Conservation (phyloP, 2,329 filamentous ascomycete genomes). For the Parastagonospora nodorum region DNA sequence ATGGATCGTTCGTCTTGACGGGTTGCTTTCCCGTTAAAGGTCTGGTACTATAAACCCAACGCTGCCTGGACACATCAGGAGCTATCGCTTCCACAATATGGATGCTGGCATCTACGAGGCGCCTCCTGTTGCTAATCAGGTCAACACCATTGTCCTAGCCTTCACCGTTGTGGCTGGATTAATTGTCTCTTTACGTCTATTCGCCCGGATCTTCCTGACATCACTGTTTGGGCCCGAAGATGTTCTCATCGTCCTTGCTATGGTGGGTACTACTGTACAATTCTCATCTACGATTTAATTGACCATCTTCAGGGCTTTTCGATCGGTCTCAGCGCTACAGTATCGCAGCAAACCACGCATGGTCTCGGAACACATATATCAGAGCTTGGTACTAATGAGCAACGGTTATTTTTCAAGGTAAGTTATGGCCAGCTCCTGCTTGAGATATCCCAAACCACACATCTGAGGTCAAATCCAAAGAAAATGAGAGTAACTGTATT, state of each 20-base stretch:
- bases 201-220: conserved; percentile 33
- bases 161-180: conserved; percentile 39
- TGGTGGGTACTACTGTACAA: conserved; percentile 25
- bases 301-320: conserved; percentile 25
- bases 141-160: conserved; percentile 35
- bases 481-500: conserved; percentile 5
- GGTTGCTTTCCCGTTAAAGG: conserved; percentile 1
- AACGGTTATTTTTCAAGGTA: conserved; percentile 16
- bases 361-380: conserved; percentile 34
- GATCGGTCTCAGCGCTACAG: conserved; percentile 33
- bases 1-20: too few relatives aligned
- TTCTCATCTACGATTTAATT: neutral
- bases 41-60: neutral
- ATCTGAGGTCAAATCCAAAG: too few relatives aligned
- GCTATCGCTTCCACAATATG: conserved; percentile 7
- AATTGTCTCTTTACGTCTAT: conserved; percentile 37
- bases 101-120: conserved; percentile 13
- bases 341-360: conserved; percentile 36
- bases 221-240: conserved; percentile 36
- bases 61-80: neutral
- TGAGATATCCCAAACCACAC: neutral
- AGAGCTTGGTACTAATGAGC: conserved; percentile 13
- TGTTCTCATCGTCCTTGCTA: conserved; percentile 35
- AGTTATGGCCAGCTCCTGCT: conserved; percentile 2
- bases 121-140: conserved; percentile 36